A percentile compares a stretch with the other conserved stretches of the same genome.
phyloP scores from a whole-genome alignment of 2,329 filamentous ascomycete genomes.

The Coniochaeta sp. region DNA sequence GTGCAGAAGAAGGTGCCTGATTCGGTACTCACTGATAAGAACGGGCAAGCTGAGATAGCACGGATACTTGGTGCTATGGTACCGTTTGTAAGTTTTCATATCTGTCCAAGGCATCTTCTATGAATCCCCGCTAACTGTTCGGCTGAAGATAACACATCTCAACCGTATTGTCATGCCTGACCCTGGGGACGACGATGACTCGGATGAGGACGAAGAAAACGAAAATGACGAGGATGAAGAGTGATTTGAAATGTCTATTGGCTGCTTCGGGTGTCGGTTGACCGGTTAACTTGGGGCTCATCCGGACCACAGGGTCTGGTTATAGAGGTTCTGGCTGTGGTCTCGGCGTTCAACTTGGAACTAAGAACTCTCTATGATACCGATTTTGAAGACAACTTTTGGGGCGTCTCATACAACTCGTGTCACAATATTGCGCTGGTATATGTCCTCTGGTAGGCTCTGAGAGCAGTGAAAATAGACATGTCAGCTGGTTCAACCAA shows the following conservation, averaged over 20 bases:
- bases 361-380: not conserved
- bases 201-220: conserved; percentile 24
- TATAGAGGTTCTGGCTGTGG: not conserved
- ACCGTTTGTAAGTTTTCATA: conserved; percentile 67
- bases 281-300: too few relatives aligned
- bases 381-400: not conserved
- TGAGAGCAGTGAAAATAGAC: too few relatives aligned
- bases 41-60: conserved; percentile 58
- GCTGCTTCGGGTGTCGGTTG: not conserved
- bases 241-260: not conserved
- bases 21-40: conserved; percentile 50
- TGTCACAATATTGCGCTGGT: not conserved
- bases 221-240: conserved; percentile 4
- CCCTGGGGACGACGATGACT: conserved; percentile 41
- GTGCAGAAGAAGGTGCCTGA: conserved; percentile 61
- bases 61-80: conserved; percentile 61
- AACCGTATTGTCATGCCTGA: conserved; percentile 72
- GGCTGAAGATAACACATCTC: conserved; percentile 56
- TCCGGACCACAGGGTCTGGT: too few relatives aligned
- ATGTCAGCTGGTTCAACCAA: too few relatives aligned
- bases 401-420: not conserved
- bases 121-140: conserved; percentile 1
- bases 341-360: not conserved
- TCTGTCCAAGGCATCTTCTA: conserved; percentile 8
- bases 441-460: not conserved